phyloP scores from a whole-genome alignment of 805 yeast genomes.

The Barnettozyma wickerhamii region DNA sequence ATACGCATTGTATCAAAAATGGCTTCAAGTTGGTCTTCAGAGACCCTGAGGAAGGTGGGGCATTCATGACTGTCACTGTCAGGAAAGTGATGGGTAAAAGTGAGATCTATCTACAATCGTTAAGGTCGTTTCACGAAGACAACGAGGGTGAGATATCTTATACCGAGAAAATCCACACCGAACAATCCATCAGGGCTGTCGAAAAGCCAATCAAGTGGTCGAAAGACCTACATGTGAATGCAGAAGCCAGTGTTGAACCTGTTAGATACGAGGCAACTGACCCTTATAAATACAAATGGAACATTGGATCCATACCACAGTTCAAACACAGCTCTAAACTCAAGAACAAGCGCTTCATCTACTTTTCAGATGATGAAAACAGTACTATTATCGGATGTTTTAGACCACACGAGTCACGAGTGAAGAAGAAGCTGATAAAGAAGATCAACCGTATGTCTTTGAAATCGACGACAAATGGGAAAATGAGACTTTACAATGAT shows the following conservation, averaged over 20 bases:
- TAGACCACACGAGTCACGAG: slow-evolving; percentile 31
- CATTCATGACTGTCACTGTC: slow-evolving; percentile 17
- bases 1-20: slow-evolving; percentile 12
- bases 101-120: slow-evolving; percentile 13
- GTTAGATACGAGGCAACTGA: slow-evolving; percentile 30
- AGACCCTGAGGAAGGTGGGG: slow-evolving; percentile 11
- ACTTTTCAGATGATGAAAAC: slow-evolving; percentile 24
- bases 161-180: not conserved
- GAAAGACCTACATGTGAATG: not conserved
- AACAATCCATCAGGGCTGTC: slow-evolving; percentile 3
- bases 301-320: slow-evolving; percentile 44
- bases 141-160: slow-evolving; percentile 11
- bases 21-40: slow-evolving; percentile 32
- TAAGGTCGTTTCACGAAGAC: slow-evolving; percentile 8
- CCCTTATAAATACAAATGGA: slow-evolving; percentile 29
- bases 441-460: slow-evolving; percentile 17
- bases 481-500: slow-evolving; percentile 1
- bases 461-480: no score
- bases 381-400: slow-evolving; percentile 33
- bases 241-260: slow-evolving; percentile 10
- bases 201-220: slow-evolving; percentile 6
- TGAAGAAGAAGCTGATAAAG: slow-evolving; percentile 34
- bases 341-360: slow-evolving; percentile 28
- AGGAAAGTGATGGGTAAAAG: slow-evolving; percentile 7
- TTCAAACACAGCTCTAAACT: slow-evolving; percentile 24